These are phyloP conservation scores for Candida ponderosae DNA, from an alignment of 805 yeast species.

Conservation along the genomic window DNA sequence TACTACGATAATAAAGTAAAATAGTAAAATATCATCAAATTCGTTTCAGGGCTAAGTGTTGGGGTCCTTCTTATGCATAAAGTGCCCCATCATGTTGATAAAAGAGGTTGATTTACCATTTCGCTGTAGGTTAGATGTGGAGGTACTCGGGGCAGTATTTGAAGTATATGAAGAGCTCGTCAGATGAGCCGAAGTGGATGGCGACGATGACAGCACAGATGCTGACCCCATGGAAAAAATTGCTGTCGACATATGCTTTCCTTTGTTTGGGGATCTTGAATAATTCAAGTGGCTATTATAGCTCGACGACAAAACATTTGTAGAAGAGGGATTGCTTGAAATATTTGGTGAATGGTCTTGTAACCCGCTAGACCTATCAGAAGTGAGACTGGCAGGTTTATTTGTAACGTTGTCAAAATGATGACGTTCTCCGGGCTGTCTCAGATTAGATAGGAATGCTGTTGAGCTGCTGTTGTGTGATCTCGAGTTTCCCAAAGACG, in stretches of 20 bases:
- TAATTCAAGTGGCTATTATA: background rate
- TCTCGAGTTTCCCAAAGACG: conserved; percentile 18
- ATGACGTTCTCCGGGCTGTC: conserved; percentile 3
- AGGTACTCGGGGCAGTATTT: background rate
- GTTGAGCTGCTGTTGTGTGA: conserved; percentile 13
- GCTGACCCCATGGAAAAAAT: conserved; percentile 1
- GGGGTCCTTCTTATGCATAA: conserved; percentile 16
- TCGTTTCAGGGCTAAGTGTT: background rate
- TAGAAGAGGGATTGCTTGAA: conserved; percentile 14
- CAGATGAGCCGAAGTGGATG: background rate
- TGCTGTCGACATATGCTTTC: conserved; percentile 1
- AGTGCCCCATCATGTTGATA: conserved; percentile 18
- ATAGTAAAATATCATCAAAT: too few species aligned
- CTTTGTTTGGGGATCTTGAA: conserved; percentile 8
- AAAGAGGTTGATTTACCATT: conserved; percentile 17
- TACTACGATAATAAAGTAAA: too few species aligned
- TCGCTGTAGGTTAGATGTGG: background rate
- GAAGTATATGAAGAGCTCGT: conserved; percentile 2
- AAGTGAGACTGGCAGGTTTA: background rate
- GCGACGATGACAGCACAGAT: conserved; percentile 6
- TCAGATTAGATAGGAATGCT: conserved; percentile 11
- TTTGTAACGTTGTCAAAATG: too few species aligned
- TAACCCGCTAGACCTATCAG: background rate
- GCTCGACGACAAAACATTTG: background rate
- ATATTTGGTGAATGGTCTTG: conserved; percentile 13